A percentile compares a stretch with the other conserved stretches of the same genome.
Conservation (phyloP, 305 asterid species). For the Ilex paraguariensis region DNA sequence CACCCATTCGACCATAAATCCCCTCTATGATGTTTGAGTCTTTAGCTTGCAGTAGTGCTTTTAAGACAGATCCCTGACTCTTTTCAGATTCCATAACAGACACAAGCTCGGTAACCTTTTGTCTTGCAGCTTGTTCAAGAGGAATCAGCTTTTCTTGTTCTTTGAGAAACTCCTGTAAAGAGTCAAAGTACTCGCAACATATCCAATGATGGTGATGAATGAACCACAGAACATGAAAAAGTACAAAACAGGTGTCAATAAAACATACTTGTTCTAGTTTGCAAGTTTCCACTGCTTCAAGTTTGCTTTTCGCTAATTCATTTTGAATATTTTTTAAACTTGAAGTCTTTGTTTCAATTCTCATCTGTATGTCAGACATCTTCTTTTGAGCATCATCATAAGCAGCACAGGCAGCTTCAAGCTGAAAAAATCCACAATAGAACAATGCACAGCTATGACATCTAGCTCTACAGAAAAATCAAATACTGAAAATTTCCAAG, state of each 20-base stretch:
- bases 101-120: constrained; percentile 74
- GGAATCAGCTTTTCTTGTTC: constrained; percentile 75
- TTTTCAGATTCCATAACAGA: constrained; percentile 78
- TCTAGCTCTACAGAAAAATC: not conserved
- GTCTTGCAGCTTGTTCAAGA: constrained; percentile 82
- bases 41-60: constrained; percentile 83
- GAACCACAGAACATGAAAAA: constrained; percentile 8
- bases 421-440: constrained; percentile 41
- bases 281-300: constrained; percentile 58
- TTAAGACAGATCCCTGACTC: constrained; percentile 82
- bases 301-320: constrained; percentile 56
- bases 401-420: constrained; percentile 71
- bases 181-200: constrained; percentile 12
- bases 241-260: not conserved
- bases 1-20: constrained; percentile 93
- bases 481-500: not conserved
- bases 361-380: constrained; percentile 48
- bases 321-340: constrained; percentile 36
- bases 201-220: not conserved
- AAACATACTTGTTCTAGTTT: constrained; percentile 61
- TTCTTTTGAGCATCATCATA: constrained; percentile 83
- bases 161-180: constrained; percentile 52
- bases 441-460: not conserved
- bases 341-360: constrained; percentile 49
- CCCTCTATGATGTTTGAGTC: constrained; percentile 66